Evolutionary conservation across 352 stramenopile genomes (phyloP), one percentile per base, ranked within the genome.

Genomic region (Blastocystis sp.): DNA sequence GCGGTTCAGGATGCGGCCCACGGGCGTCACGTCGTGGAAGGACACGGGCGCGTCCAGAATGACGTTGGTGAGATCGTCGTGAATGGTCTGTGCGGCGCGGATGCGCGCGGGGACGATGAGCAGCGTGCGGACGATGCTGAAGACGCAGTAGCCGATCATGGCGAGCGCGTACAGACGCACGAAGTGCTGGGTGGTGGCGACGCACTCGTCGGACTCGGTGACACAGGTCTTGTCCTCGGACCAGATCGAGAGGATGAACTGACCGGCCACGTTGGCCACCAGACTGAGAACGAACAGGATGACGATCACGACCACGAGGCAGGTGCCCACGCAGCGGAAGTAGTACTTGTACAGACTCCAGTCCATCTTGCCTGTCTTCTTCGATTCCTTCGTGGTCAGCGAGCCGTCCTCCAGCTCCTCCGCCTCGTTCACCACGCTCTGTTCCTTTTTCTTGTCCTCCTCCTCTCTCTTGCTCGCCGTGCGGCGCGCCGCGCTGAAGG

Each of bases 11-110:
- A 34, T 34, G 28, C 28, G 28, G 28, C 28, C 28, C 28, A 34
- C 28, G 28, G 28, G 28, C 28, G 28, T 34, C 28, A 34, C 28
- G 0, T 34, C 28, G 28, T 34, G 28, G 28, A 34, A 34, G 28
- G 28, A 34, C 28, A 34, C 28, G 28, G 28, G 28, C 28, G 28
- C 28, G 28, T 34, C 28, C 28, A 34, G 28, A 34, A 34, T 34
- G 52, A 90, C 89, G 28, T 91, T n/a, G 56, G 95, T 88, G 48
- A 96, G 84, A 7, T 70, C 82, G 65, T 92, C 62, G 86, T 95
- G 93, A 34, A 95, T 93, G 59, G 10, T 59, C 7, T 59, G 21
- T 21, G 66, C 66, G n/a, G 66, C 66, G 10, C 23, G 10, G 14
- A 77, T 7, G 28, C 66, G 43, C 14, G 17, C 66, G 52, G 66